Conservation (phyloP, 495 filamentous ascomycete species). For the Neurospora sp. region DNA sequence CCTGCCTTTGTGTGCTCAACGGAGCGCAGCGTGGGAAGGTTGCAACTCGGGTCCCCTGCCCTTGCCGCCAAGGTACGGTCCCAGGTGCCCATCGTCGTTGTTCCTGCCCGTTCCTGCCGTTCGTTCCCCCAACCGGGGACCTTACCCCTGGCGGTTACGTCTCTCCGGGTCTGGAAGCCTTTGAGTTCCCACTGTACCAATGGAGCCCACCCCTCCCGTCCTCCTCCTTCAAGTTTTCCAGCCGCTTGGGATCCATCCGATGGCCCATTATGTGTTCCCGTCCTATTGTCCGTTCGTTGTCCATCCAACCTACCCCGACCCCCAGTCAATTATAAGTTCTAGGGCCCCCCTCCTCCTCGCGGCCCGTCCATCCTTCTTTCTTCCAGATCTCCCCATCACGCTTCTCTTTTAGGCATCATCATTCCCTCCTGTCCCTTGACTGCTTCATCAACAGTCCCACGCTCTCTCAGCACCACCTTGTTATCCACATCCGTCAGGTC, state of each 20-base stretch:
- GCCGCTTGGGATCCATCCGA: neutral
- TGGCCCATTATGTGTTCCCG: neutral
- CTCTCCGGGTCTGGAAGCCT: neutral
- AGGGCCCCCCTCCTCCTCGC: neutral
- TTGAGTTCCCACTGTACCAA: neutral
- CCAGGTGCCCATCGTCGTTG: neutral
- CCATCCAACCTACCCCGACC: neutral
- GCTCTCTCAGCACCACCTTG: slow-evolving; percentile 3
- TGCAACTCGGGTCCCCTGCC: neutral
- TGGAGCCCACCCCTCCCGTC: slow-evolving; percentile 3
- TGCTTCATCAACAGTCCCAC: neutral
- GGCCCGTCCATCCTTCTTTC: neutral
- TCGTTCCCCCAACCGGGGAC: neutral
- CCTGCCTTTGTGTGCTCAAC: neutral
- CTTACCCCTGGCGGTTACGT: neutral
- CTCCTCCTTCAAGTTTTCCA: neutral
- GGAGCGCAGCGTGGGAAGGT: neutral
- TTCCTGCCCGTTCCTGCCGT: neutral
- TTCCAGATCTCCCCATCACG: slow-evolving; percentile 1
- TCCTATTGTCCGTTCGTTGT: neutral
- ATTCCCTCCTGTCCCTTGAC: slow-evolving; percentile 5
- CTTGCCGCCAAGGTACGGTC: neutral
- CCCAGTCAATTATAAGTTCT: neutral
- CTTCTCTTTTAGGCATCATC: neutral
- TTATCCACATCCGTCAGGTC: slow-evolving; percentile 18